These are phyloP conservation scores for Microcos paniculata DNA, from an alignment of 345 rosid species.

Conservation along the genomic window DNA sequence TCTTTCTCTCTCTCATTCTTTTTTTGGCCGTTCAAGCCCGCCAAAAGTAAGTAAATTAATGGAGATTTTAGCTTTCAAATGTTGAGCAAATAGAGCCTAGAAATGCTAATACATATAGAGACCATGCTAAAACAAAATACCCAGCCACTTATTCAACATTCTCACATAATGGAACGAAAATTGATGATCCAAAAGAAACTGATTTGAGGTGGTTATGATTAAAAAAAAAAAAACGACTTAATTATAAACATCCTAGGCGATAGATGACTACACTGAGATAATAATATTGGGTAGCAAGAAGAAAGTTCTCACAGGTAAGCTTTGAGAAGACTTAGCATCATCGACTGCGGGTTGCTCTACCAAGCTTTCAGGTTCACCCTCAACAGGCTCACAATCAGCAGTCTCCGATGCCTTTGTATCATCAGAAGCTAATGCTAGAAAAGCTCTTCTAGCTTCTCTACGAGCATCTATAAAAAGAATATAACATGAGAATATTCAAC, in stretches of 20 bases:
- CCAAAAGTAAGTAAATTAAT: not conserved
- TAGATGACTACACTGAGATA: not conserved
- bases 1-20: not conserved
- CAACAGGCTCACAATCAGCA: slow-evolving; percentile 36
- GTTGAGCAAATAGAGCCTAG: not conserved
- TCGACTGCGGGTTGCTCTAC: slow-evolving; percentile 37
- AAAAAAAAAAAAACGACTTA: not conserved
- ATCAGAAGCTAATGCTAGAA: slow-evolving; percentile 78
- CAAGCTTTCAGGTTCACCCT: slow-evolving; percentile 39
- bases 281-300: slow-evolving; percentile 19
- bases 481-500: slow-evolving; percentile 6
- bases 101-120: not conserved
- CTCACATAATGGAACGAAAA: not conserved
- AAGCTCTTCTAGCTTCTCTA: slow-evolving; percentile 95
- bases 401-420: slow-evolving; percentile 37
- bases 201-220: not conserved
- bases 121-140: not conserved
- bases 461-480: slow-evolving; percentile 63
- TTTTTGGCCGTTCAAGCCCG: not conserved
- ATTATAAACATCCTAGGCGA: not conserved
- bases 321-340: slow-evolving; percentile 49
- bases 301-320: slow-evolving; percentile 68
- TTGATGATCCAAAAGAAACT: not conserved
- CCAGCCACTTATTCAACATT: not conserved
- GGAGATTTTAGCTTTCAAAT: not conserved